Base-by-base conservation (phyloP, 106 monocot species). In the Narthecium ossifragum region DNA sequence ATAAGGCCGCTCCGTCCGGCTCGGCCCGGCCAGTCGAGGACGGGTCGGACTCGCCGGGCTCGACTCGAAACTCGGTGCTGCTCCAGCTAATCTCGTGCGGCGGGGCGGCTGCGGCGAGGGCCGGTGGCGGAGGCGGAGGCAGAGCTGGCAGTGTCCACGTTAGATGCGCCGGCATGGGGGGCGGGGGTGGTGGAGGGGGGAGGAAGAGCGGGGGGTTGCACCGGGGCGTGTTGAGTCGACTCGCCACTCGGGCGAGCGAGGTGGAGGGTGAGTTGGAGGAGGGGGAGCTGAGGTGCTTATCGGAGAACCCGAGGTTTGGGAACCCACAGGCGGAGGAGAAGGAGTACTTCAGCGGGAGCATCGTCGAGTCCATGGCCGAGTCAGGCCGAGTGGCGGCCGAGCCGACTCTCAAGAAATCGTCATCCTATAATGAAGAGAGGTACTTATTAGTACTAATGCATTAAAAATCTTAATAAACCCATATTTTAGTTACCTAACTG, bases 331-430 rank as follows among this genome's bases (percentile, higher is more conserved):
- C 68, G 51, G 92, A 81, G 63, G 87, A 92, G 20, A 92, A 92
- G 78, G 84, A 88, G 70, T 88, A 92, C 34, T 92, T 92, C 60
- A 92, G 92, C 41, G 92, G 92, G 66, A 92, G 92, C 73, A 85
- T 92, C 26, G 80, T 92, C 48, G 92, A 88, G 57, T 61, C 68
- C 26, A 77, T 70, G 8, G 47, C 63, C 8, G 32, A 26, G 23
- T 31, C 18, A 2, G 27, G 38, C 18, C 30, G 53, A 8, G 59
- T 41, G 1, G 60, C 57, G 8, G 34, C 57, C 2, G 78, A 70
- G 46, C 83, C 80, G 1, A 38, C 55, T 8, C 69, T 92, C 0
- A 84, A 85, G 74, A 80, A 78, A 59, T 92, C 92, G 1, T 73
- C 70, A 34, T 92, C 92, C 1, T 88, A 74, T 51, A 85, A 81